Conservation (phyloP, 1,139 yeast species). For the Lodderomyces orthopsilosis region DNA sequence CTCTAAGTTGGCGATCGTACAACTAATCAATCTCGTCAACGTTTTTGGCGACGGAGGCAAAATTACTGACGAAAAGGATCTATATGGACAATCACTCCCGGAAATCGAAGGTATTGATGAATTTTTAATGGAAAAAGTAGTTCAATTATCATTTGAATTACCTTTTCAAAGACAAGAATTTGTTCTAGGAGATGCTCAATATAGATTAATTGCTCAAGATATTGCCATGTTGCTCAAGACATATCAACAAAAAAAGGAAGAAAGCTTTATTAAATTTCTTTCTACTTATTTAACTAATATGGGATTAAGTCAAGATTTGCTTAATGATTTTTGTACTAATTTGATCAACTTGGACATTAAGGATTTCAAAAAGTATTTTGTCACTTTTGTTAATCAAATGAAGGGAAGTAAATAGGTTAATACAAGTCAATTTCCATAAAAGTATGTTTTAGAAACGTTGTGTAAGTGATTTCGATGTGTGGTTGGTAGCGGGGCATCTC, state of each 20-base stretch:
- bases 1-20: slow-evolving; percentile 68
- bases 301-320: slow-evolving; percentile 57
- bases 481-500: neutral
- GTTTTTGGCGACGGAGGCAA: slow-evolving; percentile 62
- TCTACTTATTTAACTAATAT: slow-evolving; percentile 55
- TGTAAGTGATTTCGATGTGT: too few relatives aligned
- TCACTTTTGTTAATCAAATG: slow-evolving; percentile 51
- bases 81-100: slow-evolving; percentile 52
- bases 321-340: slow-evolving; percentile 55
- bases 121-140: slow-evolving; percentile 64
- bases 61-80: slow-evolving; percentile 53
- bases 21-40: slow-evolving; percentile 63
- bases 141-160: slow-evolving; percentile 72
- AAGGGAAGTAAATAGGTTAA: slow-evolving; percentile 20
- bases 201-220: slow-evolving; percentile 71
- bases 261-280: slow-evolving; percentile 48
- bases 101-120: slow-evolving; percentile 71
- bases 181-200: slow-evolving; percentile 75
- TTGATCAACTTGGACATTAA: slow-evolving; percentile 54
- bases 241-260: slow-evolving; percentile 43
- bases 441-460: too few relatives aligned
- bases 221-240: slow-evolving; percentile 68
- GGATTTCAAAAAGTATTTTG: slow-evolving; percentile 63
- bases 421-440: too few relatives aligned
- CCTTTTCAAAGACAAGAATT: slow-evolving; percentile 69